A percentile compares a stretch with the other conserved stretches of the same genome.
Evolutionary conservation across 1,139 yeast species (phyloP).

Genomic region (Pichia sp.): DNA sequence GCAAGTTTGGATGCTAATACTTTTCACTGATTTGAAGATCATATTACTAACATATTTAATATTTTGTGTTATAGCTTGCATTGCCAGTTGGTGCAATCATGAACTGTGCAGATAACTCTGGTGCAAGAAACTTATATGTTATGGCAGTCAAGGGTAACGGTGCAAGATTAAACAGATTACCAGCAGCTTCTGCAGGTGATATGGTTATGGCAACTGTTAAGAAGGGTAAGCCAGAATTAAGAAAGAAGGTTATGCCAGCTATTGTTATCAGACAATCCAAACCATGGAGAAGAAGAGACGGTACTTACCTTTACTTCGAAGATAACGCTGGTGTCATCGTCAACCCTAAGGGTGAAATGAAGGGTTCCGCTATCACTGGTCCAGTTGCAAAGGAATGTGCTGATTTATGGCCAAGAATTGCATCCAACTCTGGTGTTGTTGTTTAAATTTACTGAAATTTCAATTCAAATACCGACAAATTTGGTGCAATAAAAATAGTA

Average conservation of each 20-base stretch:
- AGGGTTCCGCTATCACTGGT: constrained; percentile 99
- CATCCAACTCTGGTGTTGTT: constrained; percentile 99
- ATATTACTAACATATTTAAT: constrained; percentile 18
- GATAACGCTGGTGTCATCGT: constrained; percentile 99
- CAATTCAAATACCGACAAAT: background rate
- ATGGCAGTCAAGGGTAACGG: constrained; percentile 99
- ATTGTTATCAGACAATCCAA: constrained; percentile 98
- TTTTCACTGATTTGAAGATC: too few species aligned
- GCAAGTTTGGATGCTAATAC: too few species aligned
- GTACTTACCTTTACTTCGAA: constrained; percentile 99
- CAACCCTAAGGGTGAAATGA: constrained; percentile 99
- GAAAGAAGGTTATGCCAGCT: constrained; percentile 99
- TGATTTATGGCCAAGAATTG: constrained; percentile 99
- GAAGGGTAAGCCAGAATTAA: constrained; percentile 99
- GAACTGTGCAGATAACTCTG: constrained; percentile 99
- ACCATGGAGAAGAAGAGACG: constrained; percentile 99
- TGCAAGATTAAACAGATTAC: constrained; percentile 99
- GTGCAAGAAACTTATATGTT: constrained; percentile 99
- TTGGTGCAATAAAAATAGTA: constrained; percentile 21
- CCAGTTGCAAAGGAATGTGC: constrained; percentile 99
- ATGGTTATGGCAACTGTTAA: constrained; percentile 99
- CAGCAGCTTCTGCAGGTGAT: constrained; percentile 99
- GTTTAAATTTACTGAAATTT: constrained; percentile 48
- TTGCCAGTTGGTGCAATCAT: constrained; percentile 99
- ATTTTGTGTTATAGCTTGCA: constrained; percentile 60